A percentile compares a stretch with the other conserved stretches of the same genome.
These are phyloP conservation scores for Rhododendron griersonianum DNA, from an alignment of 148 eudicot species.

Conservation along the genomic window DNA sequence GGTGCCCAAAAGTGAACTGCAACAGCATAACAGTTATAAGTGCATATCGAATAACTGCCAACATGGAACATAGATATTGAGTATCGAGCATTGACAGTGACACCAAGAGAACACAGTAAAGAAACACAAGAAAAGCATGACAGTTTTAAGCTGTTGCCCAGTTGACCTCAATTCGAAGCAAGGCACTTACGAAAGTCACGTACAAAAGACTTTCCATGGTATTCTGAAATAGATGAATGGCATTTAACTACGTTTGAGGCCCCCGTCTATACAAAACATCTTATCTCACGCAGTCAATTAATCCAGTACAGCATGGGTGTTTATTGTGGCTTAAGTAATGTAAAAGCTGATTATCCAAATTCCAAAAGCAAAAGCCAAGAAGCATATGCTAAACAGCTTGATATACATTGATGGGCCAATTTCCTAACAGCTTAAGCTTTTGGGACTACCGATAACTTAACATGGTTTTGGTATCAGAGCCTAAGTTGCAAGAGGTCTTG, in stretches of 20 bases:
- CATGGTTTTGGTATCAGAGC: no score
- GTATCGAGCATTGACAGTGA: not conserved
- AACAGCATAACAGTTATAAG: slow-evolving; percentile 11
- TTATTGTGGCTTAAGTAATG: not conserved
- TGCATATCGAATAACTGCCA: not conserved
- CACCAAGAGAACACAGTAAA: not conserved
- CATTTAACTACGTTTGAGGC: not conserved
- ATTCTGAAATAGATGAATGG: not conserved
- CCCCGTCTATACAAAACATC: not conserved
- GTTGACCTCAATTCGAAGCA: not conserved
- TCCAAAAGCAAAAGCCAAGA: not conserved
- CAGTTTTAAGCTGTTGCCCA: not conserved
- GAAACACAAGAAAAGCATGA: not conserved
- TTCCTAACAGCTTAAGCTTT: no score
- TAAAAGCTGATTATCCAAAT: not conserved
- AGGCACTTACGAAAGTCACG: not conserved
- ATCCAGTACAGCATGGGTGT: not conserved
- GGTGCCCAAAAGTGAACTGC: slow-evolving; percentile 99
- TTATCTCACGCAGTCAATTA: not conserved
- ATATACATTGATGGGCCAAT: no score
- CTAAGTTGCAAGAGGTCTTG: no score
- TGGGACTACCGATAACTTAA: no score
- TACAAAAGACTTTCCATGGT: not conserved
- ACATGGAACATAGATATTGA: not conserved
- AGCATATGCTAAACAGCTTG: not conserved